These are phyloP conservation scores for Nitzschia sp. DNA, from an alignment of 108 stramenopile species.

Conservation along the genomic window DNA sequence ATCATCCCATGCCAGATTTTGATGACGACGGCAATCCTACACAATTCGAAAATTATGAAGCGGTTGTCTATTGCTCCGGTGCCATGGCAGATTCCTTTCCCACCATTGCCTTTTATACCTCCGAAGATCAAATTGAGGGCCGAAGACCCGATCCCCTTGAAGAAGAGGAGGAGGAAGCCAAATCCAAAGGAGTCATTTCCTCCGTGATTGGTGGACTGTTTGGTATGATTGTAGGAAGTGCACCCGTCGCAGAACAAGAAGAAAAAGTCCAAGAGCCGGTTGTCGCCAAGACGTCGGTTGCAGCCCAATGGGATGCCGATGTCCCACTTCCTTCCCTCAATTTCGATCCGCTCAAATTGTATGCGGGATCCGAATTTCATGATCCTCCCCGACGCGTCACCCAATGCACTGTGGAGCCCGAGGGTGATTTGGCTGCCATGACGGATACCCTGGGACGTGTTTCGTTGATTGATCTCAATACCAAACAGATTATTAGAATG, in stretches of 20 bases:
- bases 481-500: conserved; percentile 76
- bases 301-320: conserved; percentile 31
- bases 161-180: conserved; percentile 13
- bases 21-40: conserved; percentile 10
- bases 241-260: neutral
- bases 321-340: conserved; percentile 49
- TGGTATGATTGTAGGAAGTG: conserved; percentile 20
- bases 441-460: conserved; percentile 78
- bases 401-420: conserved; percentile 63
- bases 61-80: conserved; percentile 33
- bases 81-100: conserved; percentile 41
- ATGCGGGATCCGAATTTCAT: conserved; percentile 50
- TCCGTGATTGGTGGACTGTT: conserved; percentile 31
- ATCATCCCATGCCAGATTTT: neutral
- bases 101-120: conserved; percentile 51
- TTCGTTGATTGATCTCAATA: conserved; percentile 66
- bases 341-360: conserved; percentile 33
- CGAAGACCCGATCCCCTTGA: conserved; percentile 9
- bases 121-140: conserved; percentile 50
- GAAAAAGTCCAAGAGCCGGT: neutral
- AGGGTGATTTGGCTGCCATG: conserved; percentile 60
- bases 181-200: conserved; percentile 3
- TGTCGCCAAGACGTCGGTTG: neutral
- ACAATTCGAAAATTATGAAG: conserved; percentile 37
- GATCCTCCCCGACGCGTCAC: conserved; percentile 73